Percentiles rank a stretch among this genome's conserved stretches.
phyloP scores from a whole-genome alignment of 306 rosid species.

The Prunus persica region DNA sequence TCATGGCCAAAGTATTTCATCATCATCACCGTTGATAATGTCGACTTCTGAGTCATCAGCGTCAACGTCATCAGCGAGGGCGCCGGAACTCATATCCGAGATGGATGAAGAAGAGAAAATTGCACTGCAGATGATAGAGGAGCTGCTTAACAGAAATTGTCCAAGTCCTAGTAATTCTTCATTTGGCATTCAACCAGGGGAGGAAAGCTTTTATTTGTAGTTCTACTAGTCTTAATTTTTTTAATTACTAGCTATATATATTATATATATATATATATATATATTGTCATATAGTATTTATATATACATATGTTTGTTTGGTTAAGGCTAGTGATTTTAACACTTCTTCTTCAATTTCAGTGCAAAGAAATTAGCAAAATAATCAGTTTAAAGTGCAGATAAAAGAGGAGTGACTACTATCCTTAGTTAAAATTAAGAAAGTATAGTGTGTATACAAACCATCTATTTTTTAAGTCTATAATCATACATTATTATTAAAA shows the following conservation, averaged over 20 bases:
- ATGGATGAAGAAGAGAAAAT: slow-evolving; percentile 63
- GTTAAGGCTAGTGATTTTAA: no score
- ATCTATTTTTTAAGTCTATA: no score
- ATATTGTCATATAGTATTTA: neutral
- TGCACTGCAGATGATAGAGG: slow-evolving; percentile 94
- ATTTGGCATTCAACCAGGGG: slow-evolving; percentile 19
- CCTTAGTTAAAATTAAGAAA: no score
- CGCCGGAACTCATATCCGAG: slow-evolving; percentile 18
- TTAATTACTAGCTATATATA: neutral
- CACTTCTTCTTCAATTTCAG: no score
- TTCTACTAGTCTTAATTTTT: neutral
- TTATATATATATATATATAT: neutral
- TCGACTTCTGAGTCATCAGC: neutral
- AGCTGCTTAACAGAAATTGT: slow-evolving; percentile 64
- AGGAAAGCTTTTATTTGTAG: slow-evolving; percentile 31
- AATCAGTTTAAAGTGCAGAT: no score
- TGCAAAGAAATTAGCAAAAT: no score
- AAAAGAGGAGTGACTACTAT: no score
- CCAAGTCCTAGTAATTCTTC: slow-evolving; percentile 33
- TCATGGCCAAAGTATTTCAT: neutral
- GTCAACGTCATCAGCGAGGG: neutral
- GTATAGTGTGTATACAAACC: no score
- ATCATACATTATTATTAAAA: no score
- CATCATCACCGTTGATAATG: neutral
- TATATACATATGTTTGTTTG: no score